A percentile compares a stretch with the other conserved stretches of the same genome.
These are phyloP conservation scores for Bruguiera sexangula DNA, from an alignment of 345 rosid genomes.

Conservation along the genomic window DNA sequence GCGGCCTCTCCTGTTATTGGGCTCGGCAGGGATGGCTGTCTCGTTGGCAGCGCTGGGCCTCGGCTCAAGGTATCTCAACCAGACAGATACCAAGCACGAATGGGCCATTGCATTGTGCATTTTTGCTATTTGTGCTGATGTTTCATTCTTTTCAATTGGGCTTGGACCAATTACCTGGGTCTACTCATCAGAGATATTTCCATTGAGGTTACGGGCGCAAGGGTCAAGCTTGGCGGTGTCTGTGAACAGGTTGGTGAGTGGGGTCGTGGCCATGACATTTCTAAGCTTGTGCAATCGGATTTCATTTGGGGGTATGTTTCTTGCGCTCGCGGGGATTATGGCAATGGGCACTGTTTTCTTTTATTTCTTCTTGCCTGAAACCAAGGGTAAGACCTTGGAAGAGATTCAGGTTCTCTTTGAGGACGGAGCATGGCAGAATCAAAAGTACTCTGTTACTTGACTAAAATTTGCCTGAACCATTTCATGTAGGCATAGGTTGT, in stretches of 20 bases:
- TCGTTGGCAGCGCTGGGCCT: constrained; percentile 47
- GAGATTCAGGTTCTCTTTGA: constrained; percentile 54
- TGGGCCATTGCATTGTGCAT: constrained; percentile 49
- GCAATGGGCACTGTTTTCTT: constrained; percentile 43
- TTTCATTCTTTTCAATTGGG: constrained; percentile 69
- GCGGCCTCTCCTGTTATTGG: constrained; percentile 56
- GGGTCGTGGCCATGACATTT: constrained; percentile 60
- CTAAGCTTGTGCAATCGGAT: constrained; percentile 38
- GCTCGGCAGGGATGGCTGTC: constrained; percentile 49
- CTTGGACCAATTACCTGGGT: constrained; percentile 79
- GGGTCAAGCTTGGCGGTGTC: constrained; percentile 61
- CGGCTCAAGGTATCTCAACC: constrained; percentile 40
- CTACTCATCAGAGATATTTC: constrained; percentile 67
- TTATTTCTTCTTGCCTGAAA: constrained; percentile 52
- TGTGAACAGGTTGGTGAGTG: constrained; percentile 61
- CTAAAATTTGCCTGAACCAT: no score
- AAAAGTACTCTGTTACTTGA: no score
- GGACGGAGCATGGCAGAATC: constrained; percentile 5
- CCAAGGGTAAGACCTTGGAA: constrained; percentile 59
- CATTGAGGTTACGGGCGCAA: constrained; percentile 60
- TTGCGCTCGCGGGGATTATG: constrained; percentile 47
- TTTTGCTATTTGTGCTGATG: constrained; percentile 48
- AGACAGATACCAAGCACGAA: constrained; percentile 28
- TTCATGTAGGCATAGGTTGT: no score
- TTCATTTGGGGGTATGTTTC: constrained; percentile 55